Evolutionary conservation across 768 basidiomycete genomes (phyloP).

Genomic region (Naganishia friedmannii): DNA sequence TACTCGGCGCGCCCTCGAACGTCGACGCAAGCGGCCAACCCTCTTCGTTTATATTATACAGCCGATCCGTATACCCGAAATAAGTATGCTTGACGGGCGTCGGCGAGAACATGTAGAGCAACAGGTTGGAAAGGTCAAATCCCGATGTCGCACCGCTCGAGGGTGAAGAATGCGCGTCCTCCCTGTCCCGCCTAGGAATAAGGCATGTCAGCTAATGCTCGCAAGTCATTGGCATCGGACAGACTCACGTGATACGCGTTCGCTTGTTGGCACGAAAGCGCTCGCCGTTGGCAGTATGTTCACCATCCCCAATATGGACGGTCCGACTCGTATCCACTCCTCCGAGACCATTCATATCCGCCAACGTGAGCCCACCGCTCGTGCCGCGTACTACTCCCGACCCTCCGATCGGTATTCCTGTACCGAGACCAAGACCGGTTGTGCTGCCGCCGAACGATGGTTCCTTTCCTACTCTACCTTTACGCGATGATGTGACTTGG

Average conservation of each 20-base stretch:
- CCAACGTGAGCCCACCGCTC: slow-evolving; percentile 5
- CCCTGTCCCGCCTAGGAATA: not conserved
- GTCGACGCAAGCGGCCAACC: slow-evolving; percentile 35
- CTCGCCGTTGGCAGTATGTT: not conserved
- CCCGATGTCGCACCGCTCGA: not conserved
- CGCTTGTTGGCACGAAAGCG: slow-evolving; percentile 1
- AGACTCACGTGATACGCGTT: not conserved
- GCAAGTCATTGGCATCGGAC: not conserved
- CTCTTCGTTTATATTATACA: slow-evolving; percentile 32
- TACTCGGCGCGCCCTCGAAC: slow-evolving; percentile 54
- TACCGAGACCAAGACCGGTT: slow-evolving; percentile 4
- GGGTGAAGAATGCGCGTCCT: not conserved
- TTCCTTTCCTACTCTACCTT: slow-evolving; percentile 9
- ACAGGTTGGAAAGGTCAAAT: slow-evolving; percentile 30
- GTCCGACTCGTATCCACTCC: not conserved
- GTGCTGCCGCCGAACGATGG: slow-evolving; percentile 1
- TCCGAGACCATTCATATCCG: slow-evolving; percentile 8
- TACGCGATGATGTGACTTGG: slow-evolving; percentile 41
- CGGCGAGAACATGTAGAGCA: slow-evolving; percentile 49
- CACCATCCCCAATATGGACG: not conserved
- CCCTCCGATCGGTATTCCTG: slow-evolving; percentile 3
- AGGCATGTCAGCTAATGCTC: not conserved
- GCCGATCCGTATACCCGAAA: slow-evolving; percentile 44
- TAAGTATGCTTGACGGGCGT: slow-evolving; percentile 36
- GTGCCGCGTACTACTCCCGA: slow-evolving; percentile 64